A percentile compares a stretch with the other conserved stretches of the same genome.
Conservation (phyloP, 176 grass and related monocot species). For the Aegilops umbellulata region DNA sequence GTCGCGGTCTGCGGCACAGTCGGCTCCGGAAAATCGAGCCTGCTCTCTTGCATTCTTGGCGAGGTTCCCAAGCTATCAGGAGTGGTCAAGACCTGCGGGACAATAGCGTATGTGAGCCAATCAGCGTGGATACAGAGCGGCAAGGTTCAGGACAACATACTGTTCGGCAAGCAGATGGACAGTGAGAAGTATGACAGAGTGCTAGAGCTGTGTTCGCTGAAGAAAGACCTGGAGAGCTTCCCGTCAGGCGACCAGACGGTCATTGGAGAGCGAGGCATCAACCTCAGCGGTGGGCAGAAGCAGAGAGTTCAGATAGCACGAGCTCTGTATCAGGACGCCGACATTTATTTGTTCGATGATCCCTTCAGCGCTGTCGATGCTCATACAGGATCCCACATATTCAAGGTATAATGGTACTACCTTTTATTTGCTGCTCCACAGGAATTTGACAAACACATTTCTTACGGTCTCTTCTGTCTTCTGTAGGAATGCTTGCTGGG, state of each 20-base stretch:
- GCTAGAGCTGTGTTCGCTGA: constrained; percentile 2
- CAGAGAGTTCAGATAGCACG: constrained; percentile 12
- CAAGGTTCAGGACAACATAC: not conserved
- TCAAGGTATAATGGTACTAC: not conserved
- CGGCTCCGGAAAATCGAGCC: constrained; percentile 5
- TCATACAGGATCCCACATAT: constrained; percentile 11
- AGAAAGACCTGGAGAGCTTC: constrained; percentile 8
- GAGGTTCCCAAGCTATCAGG: constrained; percentile 4
- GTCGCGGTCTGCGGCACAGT: not conserved
- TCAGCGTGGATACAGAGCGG: constrained; percentile 12
- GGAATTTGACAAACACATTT: not conserved
- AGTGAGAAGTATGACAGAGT: constrained; percentile 4
- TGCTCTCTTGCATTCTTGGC: constrained; percentile 9
- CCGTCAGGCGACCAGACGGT: not conserved
- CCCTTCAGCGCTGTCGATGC: constrained; percentile 1
- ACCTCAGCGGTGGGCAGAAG: constrained; percentile 12
- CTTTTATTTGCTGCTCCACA: not conserved
- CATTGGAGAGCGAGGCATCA: constrained; percentile 7
- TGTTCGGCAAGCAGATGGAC: not conserved
- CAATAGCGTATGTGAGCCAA: not conserved
- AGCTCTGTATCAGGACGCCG: not conserved
- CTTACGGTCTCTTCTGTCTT: not conserved
- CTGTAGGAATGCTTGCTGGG: constrained; percentile 64
- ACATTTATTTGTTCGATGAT: constrained; percentile 12
- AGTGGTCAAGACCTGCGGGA: not conserved